Evolutionary conservation across 2,329 filamentous ascomycete species (phyloP).

Genomic region (Trichocomaceae sp.): DNA sequence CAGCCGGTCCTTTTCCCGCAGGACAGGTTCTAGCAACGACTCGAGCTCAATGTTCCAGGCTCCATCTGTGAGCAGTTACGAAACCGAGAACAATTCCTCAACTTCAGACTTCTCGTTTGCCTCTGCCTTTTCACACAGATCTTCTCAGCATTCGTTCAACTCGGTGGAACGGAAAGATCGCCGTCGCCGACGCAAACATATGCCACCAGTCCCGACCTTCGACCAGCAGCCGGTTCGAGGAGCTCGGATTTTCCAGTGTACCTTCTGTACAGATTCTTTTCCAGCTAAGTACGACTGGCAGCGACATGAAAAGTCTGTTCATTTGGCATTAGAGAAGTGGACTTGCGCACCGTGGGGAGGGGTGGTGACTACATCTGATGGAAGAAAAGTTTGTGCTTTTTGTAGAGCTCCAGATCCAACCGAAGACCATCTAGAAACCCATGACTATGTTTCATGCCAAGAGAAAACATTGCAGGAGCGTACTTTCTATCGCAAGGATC

Average conservation of each 20-base stretch:
- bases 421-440: conserved; percentile 51
- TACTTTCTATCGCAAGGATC: conserved; percentile 58
- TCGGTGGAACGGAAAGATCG: conserved; percentile 55
- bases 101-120: conserved; percentile 49
- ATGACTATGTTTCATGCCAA: conserved; percentile 54
- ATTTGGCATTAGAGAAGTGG: conserved; percentile 53
- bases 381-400: conserved; percentile 52
- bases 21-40: conserved; percentile 43
- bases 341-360: conserved; percentile 55
- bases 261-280: conserved; percentile 53
- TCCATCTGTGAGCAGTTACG: conserved; percentile 49
- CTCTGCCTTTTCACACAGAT: conserved; percentile 51
- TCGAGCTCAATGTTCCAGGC: conserved; percentile 49
- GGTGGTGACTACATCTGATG: conserved; percentile 41
- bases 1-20: conserved; percentile 32
- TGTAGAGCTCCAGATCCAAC: conserved; percentile 50
- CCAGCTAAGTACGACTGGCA: conserved; percentile 55
- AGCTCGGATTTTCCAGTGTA: conserved; percentile 51
- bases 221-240: conserved; percentile 36
- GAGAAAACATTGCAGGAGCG: conserved; percentile 55
- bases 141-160: conserved; percentile 50
- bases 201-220: conserved; percentile 36
- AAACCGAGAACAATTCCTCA: conserved; percentile 47
- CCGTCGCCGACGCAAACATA: conserved; percentile 47
- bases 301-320: conserved; percentile 53